These are phyloP conservation scores for Setomelanomma holmii DNA, from an alignment of 2,329 filamentous ascomycete species.

Conservation along the genomic window DNA sequence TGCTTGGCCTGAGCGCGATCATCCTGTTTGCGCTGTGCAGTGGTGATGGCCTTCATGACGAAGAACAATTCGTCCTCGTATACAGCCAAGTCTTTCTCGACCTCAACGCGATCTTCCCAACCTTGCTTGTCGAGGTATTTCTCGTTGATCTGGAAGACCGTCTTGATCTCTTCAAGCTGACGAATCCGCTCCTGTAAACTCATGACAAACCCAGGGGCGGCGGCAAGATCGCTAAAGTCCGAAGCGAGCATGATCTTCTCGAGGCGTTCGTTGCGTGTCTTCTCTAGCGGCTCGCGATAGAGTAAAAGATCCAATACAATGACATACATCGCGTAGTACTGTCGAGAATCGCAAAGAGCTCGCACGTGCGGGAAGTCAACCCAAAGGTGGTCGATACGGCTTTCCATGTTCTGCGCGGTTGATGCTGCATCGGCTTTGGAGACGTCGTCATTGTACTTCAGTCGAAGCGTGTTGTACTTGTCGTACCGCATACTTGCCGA, in stretches of 20 bases:
- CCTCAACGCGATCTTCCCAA: slow-evolving; percentile 87
- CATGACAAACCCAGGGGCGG: slow-evolving; percentile 90
- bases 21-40: slow-evolving; percentile 84
- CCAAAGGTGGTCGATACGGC: slow-evolving; percentile 93
- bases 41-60: slow-evolving; percentile 99
- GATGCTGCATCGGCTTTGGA: slow-evolving; percentile 65
- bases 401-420: slow-evolving; percentile 67
- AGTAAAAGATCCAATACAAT: slow-evolving; percentile 95
- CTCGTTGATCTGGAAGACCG: slow-evolving; percentile 91
- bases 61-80: slow-evolving; percentile 99
- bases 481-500: slow-evolving; percentile 94
- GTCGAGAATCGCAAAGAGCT: slow-evolving; percentile 94
- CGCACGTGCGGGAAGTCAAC: slow-evolving; percentile 94
- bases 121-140: slow-evolving; percentile 85
- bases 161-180: slow-evolving; percentile 94
- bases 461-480: slow-evolving; percentile 94
- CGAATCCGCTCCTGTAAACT: slow-evolving; percentile 90
- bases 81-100: slow-evolving; percentile 86
- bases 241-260: slow-evolving; percentile 99
- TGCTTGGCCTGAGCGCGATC: slow-evolving; percentile 68
- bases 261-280: slow-evolving; percentile 91
- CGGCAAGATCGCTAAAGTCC: slow-evolving; percentile 95
- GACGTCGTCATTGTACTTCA: slow-evolving; percentile 97
- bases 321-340: slow-evolving; percentile 98
- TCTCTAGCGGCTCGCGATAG: slow-evolving; percentile 95